Evolutionary conservation across 2,329 filamentous ascomycete genomes (phyloP).

Genomic region (Elsinoe ampelina): DNA sequence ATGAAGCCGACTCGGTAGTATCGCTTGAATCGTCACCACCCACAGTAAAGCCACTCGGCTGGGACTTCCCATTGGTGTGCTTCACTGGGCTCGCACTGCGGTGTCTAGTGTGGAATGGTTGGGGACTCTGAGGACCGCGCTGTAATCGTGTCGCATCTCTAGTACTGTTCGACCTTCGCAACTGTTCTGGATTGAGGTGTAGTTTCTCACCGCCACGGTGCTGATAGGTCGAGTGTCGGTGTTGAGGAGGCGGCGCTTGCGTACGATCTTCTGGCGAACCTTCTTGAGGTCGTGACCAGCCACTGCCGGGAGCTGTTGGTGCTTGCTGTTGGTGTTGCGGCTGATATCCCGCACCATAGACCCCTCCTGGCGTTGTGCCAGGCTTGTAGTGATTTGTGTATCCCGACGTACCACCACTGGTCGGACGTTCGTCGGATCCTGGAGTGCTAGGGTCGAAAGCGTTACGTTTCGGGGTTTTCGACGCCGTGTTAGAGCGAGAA

Average conservation of each 20-base stretch:
- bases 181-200: slow-evolving; percentile 42
- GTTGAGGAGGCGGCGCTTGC: neutral
- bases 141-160: slow-evolving; percentile 31
- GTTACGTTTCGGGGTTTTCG: slow-evolving; percentile 39
- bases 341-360: neutral
- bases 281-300: slow-evolving; percentile 37
- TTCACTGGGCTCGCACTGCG: slow-evolving; percentile 8
- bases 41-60: slow-evolving; percentile 19
- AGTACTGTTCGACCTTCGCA: slow-evolving; percentile 46
- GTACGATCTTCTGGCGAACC: neutral
- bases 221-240: slow-evolving; percentile 7
- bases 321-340: slow-evolving; percentile 25
- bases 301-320: slow-evolving; percentile 44
- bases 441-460: slow-evolving; percentile 51
- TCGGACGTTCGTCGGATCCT: slow-evolving; percentile 51
- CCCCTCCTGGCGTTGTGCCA: neutral
- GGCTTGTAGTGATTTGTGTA: slow-evolving; percentile 14
- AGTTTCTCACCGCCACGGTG: slow-evolving; percentile 43
- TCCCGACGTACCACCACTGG: slow-evolving; percentile 35
- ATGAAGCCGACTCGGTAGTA: slow-evolving; percentile 13
- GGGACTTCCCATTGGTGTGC: slow-evolving; percentile 1
- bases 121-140: slow-evolving; percentile 15
- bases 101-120: slow-evolving; percentile 1
- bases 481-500: slow-evolving; percentile 31
- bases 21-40: slow-evolving; percentile 17